Evolutionary conservation across 768 basidiomycete genomes (phyloP).

Genomic region (Pulveroboletus sp.): DNA sequence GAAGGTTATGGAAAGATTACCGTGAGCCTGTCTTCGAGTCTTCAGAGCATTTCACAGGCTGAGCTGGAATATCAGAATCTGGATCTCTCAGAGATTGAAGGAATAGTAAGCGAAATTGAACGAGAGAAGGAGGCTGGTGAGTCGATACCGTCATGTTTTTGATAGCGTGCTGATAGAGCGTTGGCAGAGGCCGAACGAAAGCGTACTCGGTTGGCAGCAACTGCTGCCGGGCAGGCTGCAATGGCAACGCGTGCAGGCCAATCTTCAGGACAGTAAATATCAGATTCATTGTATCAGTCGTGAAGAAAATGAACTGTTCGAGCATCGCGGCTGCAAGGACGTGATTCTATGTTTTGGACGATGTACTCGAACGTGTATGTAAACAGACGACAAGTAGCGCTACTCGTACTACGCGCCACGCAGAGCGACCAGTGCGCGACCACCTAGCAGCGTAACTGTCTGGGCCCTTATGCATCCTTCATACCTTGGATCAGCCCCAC

Average conservation of each 20-base stretch:
- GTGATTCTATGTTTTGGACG: not conserved
- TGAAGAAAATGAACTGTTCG: conserved; percentile 4
- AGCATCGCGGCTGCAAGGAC: not conserved
- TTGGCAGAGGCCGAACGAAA: conserved; percentile 88
- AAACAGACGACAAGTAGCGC: conserved; percentile 16
- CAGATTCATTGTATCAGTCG: conserved; percentile 9
- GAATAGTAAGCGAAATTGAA: conserved; percentile 89
- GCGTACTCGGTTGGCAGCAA: conserved; percentile 83
- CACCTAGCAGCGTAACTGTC: not conserved
- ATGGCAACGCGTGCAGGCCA: conserved; percentile 61
- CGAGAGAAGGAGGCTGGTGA: conserved; percentile 92
- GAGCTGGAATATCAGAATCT: conserved; percentile 56
- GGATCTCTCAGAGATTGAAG: conserved; percentile 82
- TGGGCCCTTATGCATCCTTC: conserved; percentile 16
- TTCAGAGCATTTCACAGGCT: not conserved
- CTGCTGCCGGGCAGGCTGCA: conserved; percentile 85
- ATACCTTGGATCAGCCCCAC: conserved; percentile 8
- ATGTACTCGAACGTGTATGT: not conserved
- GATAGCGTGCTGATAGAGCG: conserved; percentile 2
- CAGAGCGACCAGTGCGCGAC: not conserved
- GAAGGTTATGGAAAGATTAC: conserved; percentile 91
- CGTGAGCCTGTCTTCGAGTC: conserved; percentile 39
- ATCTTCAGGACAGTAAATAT: conserved; percentile 33
- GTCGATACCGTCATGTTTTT: conserved; percentile 17
- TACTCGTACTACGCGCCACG: not conserved